Percentiles rank a stretch among this genome's conserved stretches.
Evolutionary conservation across 106 monocot genomes (phyloP).

Genomic region (Dendrobium officinale): DNA sequence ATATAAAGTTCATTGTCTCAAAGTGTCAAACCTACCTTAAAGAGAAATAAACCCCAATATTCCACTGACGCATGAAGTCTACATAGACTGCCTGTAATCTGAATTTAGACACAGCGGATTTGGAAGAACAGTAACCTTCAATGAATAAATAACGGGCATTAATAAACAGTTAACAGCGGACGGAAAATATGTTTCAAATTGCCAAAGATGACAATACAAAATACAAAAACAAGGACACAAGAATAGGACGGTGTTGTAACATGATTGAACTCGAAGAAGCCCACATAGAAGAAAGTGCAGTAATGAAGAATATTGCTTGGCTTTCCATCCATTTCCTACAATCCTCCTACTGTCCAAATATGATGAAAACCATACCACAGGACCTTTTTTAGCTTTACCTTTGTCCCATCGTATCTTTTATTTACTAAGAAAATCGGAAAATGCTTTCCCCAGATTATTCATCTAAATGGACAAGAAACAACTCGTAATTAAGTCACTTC

Average conservation of each 20-base stretch:
- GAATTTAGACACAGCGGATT: conserved; percentile 68
- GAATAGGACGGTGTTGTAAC: neutral
- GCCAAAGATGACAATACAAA: neutral
- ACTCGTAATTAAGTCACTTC: neutral
- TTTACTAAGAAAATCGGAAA: neutral
- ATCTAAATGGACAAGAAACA: neutral
- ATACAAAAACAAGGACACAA: neutral
- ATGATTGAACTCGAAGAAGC: neutral
- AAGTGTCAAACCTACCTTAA: conserved; percentile 41
- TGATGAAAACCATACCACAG: neutral
- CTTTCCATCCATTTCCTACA: neutral
- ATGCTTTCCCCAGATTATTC: neutral
- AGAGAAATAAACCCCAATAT: conserved; percentile 91
- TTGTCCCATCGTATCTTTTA: neutral
- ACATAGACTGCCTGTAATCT: conserved; percentile 55
- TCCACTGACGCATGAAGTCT: conserved; percentile 89
- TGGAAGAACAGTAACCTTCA: conserved; percentile 73
- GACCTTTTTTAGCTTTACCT: neutral
- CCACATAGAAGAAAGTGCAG: neutral
- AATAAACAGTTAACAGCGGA: neutral
- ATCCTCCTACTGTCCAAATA: neutral
- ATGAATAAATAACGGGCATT: neutral
- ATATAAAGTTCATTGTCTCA: neutral
- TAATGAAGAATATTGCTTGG: neutral
- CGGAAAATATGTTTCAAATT: conserved; percentile 4